These are phyloP conservation scores for Saccharomyces hybrid DNA, from an alignment of 1,139 yeast species.

Conservation along the genomic window DNA sequence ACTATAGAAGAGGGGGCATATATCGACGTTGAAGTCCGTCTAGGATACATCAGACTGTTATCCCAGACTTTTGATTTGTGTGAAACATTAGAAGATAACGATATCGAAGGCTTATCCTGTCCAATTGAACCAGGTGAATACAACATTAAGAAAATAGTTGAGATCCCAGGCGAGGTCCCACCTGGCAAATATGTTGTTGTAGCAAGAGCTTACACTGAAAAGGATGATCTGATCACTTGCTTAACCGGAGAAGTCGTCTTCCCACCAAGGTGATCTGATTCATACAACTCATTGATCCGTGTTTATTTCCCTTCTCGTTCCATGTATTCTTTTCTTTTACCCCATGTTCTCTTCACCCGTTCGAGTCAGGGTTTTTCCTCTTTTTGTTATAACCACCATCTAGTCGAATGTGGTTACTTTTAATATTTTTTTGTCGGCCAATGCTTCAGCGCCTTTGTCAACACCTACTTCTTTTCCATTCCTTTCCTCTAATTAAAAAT, in stretches of 20 bases:
- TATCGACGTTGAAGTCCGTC: constrained; percentile 85
- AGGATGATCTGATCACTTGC: constrained; percentile 77
- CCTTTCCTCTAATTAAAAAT: background rate
- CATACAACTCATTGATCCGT: background rate
- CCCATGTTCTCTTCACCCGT: background rate
- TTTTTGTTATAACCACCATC: background rate
- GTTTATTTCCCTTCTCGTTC: background rate
- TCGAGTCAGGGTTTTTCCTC: background rate
- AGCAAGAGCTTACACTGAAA: constrained; percentile 83
- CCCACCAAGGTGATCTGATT: constrained; percentile 28
- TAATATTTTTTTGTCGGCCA: background rate
- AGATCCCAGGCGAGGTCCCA: constrained; percentile 88
- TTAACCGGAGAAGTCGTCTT: constrained; percentile 72
- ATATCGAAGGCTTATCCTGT: constrained; percentile 51
- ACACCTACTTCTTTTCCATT: background rate
- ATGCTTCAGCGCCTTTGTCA: background rate
- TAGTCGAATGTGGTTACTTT: background rate
- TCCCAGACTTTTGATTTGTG: constrained; percentile 87
- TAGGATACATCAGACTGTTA: constrained; percentile 81
- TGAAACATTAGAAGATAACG: constrained; percentile 77
- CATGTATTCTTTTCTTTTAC: background rate
- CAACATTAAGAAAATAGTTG: constrained; percentile 60
- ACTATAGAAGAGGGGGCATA: constrained; percentile 77
- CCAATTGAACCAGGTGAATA: constrained; percentile 71
- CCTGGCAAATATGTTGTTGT: constrained; percentile 83